Percentiles rank a stretch among this genome's conserved stretches.
Evolutionary conservation across 2,329 filamentous ascomycete genomes (phyloP).

Genomic region (Rhinocladiella mackenziei): DNA sequence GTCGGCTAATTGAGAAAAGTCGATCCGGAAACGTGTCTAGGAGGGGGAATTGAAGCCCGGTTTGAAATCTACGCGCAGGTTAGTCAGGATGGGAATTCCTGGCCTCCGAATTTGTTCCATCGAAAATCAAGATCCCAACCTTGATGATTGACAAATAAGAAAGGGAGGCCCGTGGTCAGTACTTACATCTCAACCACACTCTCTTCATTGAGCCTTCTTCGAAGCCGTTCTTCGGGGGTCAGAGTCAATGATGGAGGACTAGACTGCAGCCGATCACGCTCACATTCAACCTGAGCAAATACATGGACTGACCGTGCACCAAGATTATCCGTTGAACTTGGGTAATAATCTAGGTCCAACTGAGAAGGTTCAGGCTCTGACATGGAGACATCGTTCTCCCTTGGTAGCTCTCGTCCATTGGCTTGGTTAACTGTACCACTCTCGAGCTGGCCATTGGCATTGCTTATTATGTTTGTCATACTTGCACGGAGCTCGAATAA

Average conservation of each 20-base stretch:
- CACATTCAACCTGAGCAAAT: constrained; percentile 25
- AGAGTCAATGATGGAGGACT: constrained; percentile 9
- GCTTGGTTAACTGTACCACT: constrained; percentile 3
- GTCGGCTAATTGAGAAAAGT: constrained; percentile 50
- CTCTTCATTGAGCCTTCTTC: constrained; percentile 24
- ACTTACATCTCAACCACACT: constrained; percentile 26
- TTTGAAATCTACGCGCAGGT: constrained; percentile 21
- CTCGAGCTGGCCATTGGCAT: constrained; percentile 11
- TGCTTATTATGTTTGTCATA: background rate
- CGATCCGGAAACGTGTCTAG: constrained; percentile 80
- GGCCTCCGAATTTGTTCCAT: background rate
- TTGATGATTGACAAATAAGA: background rate
- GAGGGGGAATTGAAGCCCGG: constrained; percentile 57
- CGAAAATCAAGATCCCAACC: background rate
- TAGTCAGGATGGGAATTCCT: constrained; percentile 1
- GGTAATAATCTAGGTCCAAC: constrained; percentile 41
- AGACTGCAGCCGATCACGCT: constrained; percentile 15
- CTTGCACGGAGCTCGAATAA: constrained; percentile 72
- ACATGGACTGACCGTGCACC: constrained; percentile 33
- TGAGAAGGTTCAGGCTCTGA: constrained; percentile 19
- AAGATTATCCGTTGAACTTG: constrained; percentile 39
- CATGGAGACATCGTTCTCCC: background rate
- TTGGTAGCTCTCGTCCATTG: background rate
- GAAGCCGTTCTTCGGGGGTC: constrained; percentile 22
- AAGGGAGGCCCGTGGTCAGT: background rate